These are phyloP conservation scores for Populus hybrid DNA, from an alignment of 441 rosid species.

Conservation along the genomic window DNA sequence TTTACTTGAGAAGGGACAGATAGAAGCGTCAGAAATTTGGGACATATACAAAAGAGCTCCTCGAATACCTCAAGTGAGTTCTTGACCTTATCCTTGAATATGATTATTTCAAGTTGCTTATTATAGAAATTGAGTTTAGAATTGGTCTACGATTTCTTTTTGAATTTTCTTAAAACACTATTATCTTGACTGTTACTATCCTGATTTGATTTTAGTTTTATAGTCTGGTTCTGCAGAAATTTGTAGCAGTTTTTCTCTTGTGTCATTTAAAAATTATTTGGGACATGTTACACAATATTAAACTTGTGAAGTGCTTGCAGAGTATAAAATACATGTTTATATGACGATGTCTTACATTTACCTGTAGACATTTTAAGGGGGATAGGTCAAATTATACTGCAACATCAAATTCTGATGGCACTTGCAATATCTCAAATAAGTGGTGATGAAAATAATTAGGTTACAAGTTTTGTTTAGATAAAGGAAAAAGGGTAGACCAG, in stretches of 20 bases:
- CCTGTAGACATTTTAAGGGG: background rate
- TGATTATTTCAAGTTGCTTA: background rate
- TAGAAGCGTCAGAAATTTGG: conserved; percentile 86
- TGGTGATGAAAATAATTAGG: background rate
- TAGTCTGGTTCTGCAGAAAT: background rate
- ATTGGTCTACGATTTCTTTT: background rate
- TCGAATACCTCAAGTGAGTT: conserved; percentile 70
- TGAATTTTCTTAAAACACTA: background rate
- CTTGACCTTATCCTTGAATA: conserved; percentile 4
- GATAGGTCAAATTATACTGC: background rate
- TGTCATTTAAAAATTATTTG: background rate
- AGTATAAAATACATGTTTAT: no score
- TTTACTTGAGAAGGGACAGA: conserved; percentile 75
- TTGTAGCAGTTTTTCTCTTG: background rate
- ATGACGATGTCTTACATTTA: background rate
- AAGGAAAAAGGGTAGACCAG: background rate
- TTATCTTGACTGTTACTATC: background rate
- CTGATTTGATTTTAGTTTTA: background rate
- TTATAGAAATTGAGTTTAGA: background rate
- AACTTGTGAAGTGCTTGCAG: background rate
- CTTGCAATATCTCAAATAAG: background rate
- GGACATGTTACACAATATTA: background rate
- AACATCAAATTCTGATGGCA: background rate
- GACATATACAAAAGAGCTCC: conserved; percentile 67
- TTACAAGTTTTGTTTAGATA: background rate